Base-by-base conservation (phyloP, 306 rosid species). In the Rosa persica region DNA sequence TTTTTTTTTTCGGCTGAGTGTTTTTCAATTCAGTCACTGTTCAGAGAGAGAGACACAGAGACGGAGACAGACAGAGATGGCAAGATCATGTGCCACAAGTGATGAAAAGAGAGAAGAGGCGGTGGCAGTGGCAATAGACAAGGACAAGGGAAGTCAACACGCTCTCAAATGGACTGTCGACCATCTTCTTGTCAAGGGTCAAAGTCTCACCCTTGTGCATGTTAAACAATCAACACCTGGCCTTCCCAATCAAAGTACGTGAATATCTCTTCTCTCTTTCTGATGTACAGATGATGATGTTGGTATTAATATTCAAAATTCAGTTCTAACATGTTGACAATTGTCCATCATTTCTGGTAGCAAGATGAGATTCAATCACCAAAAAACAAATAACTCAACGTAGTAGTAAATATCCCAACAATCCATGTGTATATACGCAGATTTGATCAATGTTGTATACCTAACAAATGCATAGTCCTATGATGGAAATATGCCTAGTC, bases 161-260 rank as follows among this genome's bases (percentile, higher is more conserved):
- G 98, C 98, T 65, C 82, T 92, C 8, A 93, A 91, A 85, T 93
- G 98, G 98, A 84, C 97, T 0, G 85, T 91, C 22, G 97, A 93
- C 12, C 91, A 87, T 81, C 92, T 91, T 79, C 86, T 93, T 40
- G 85, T 86, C 8, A 88, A 76, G 76, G 93, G 91, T 47, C 97
- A 93, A 84, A 25, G 60, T 67, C 81, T 93, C 30, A 76, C 87
- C 16, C 78, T 93, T 42, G 5, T 89, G 49, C 91, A 93, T 83
- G 91, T 87, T 67, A 91, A 87, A 67, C 89, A 78, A 38, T 86
- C 47, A 72, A 34, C 89, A 12, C 75, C 89, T 79, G 79, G 89
- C 61, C 46, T 80, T 85, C 80, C 88, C 6, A 73, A 83, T 27
- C 67, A 89, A 47, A 34, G 98, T 89, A 85, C 68, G 38, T 0